Base-by-base conservation (phyloP, 768 basidiomycete genomes). In the Mycena leptocephala region DNA sequence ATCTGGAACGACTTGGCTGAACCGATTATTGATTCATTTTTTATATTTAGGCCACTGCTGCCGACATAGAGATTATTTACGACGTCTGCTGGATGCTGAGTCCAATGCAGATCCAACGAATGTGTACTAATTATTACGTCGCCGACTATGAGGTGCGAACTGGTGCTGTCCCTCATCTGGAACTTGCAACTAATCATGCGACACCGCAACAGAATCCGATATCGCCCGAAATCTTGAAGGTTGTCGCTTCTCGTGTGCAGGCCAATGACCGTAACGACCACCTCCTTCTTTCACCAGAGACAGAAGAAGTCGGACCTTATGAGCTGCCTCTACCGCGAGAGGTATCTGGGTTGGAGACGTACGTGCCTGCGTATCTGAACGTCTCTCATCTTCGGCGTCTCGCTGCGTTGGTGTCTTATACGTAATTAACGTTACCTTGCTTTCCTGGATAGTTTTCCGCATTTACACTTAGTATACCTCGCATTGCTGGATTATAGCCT, bases 31-130 rank as follows among this genome's bases (percentile, higher is more conserved):
- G 24, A 75, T 43, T 18, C 58, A 26, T 41, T 70, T 33, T 58
- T 37, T 75, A 97, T 70, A 32, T 58, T 37, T 75, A 97, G 97
- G 95, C 97, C 16, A 96, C 97, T 3, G 91, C 96, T 39, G 94
- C 95, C 28, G 98, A 99, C 83, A 98, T 99, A 76, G 97, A 99
- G 86, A 99, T 99, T 81, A 98, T 99, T 80, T 99, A 98, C 84
- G 96, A 97, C 82, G 98, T 99, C 76, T 99, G 98, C 89, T 99
- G 98, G 98, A 99, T 99, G 95, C 89, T 99, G 56, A 99, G 97
- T 77, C 98, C 98, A 2, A 97, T 97, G 86, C 98, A 99, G 85
- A 99, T 99, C 78, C 98, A 99, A 87, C 95, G 98, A 83, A 97
- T 99, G 93, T 99, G 98, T 85, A 96, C 96, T 73, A 98, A 98